Percentiles rank a stretch among this genome's conserved stretches.
Evolutionary conservation across 2,329 filamentous ascomycete species (phyloP).

Genomic region (Neurospora sp.): DNA sequence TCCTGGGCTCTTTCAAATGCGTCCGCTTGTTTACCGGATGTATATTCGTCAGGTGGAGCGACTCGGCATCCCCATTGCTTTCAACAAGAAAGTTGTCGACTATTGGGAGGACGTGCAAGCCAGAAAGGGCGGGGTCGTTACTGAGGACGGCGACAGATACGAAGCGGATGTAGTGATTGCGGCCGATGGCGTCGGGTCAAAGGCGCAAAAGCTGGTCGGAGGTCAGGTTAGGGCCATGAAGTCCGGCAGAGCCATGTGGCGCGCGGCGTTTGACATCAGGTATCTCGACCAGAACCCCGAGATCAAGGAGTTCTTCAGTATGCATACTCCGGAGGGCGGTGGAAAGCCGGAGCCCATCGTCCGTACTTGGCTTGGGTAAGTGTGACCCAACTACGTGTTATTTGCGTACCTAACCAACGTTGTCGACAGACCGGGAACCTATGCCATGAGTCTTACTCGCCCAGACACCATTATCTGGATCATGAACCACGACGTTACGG

Average conservation of each 20-base stretch:
- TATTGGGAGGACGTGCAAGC: constrained; percentile 25
- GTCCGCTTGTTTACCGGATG: constrained; percentile 45
- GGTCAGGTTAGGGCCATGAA: constrained; percentile 31
- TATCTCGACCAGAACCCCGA: constrained; percentile 30
- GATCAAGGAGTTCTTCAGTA: constrained; percentile 29
- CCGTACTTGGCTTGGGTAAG: constrained; percentile 36
- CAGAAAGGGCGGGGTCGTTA: constrained; percentile 34
- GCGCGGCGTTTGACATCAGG: constrained; percentile 30
- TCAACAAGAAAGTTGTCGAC: constrained; percentile 19
- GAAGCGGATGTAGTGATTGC: constrained; percentile 37
- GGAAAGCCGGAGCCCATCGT: constrained; percentile 26
- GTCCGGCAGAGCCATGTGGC: constrained; percentile 33
- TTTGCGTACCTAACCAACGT: constrained; percentile 13
- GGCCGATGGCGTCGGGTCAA: constrained; percentile 37
- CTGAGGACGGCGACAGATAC: constrained; percentile 38
- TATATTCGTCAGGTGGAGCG: constrained; percentile 31
- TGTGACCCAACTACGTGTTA: constrained; percentile 6
- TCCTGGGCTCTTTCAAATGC: constrained; percentile 45
- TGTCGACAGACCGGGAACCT: constrained; percentile 29
- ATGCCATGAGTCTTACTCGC: constrained; percentile 24
- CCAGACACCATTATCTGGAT: constrained; percentile 27
- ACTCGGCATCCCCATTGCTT: constrained; percentile 21
- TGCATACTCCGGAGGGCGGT: constrained; percentile 18
- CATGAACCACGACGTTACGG: constrained; percentile 29
- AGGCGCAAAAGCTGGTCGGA: constrained; percentile 32